These are phyloP conservation scores for Saccharomycopsis microspora DNA, from an alignment of 805 yeast species.

Conservation along the genomic window DNA sequence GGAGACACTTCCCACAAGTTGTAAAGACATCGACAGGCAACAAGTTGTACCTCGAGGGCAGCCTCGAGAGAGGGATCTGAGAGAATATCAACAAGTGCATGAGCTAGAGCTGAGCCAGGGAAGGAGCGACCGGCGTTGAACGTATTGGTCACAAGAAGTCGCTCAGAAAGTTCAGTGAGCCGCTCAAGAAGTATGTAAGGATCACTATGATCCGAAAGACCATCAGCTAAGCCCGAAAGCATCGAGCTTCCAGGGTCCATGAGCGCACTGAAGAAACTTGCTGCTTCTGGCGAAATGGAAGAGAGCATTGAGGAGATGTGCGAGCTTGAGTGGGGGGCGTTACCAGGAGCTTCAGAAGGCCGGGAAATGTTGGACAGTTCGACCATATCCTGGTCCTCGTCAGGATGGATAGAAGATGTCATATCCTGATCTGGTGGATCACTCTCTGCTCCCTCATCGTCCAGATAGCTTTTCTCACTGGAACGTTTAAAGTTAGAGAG, in stretches of 20 bases:
- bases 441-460: not conserved
- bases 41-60: constrained; percentile 70
- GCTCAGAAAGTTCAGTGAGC: constrained; percentile 51
- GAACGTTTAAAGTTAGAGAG: too few species aligned
- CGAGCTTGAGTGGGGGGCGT: constrained; percentile 5
- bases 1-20: constrained; percentile 69
- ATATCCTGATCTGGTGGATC: not conserved
- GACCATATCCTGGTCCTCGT: constrained; percentile 17
- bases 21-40: constrained; percentile 75
- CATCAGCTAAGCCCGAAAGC: constrained; percentile 10
- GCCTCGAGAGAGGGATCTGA: constrained; percentile 44
- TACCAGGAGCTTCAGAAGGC: not conserved
- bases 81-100: constrained; percentile 45
- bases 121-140: constrained; percentile 49
- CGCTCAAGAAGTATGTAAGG: constrained; percentile 53
- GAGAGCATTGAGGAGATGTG: constrained; percentile 8
- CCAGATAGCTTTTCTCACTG: constrained; percentile 1
- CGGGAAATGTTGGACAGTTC: constrained; percentile 17
- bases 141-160: constrained; percentile 58
- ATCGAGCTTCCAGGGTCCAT: constrained; percentile 15
- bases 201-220: constrained; percentile 30
- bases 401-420: not conserved
- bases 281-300: constrained; percentile 28
- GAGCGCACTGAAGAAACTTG: constrained; percentile 23
- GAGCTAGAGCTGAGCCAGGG: constrained; percentile 46